Evolutionary conservation across 2,329 filamentous ascomycete species (phyloP), one percentile per base, ranked within the genome.

Genomic region (Colletotrichum lini): DNA sequence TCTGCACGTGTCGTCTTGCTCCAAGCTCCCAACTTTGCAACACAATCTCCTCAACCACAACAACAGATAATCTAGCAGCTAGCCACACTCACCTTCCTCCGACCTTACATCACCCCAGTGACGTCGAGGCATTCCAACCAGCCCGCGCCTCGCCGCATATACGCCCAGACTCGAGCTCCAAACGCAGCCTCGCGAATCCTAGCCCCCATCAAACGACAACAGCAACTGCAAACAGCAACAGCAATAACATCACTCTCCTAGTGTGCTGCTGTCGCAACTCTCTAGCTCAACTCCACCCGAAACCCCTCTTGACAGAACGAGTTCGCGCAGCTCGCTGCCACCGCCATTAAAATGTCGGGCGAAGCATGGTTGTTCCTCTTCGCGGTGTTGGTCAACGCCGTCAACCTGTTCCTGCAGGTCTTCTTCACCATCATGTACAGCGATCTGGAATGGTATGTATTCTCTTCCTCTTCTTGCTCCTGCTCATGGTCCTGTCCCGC

Each of bases 391-490:
- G 97, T 99, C 88, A 99, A 99, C 88, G 96, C 96, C 87, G 95
- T 99, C 91, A 99, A 99, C 89, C 90, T 99, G 80, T 99, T 99
- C 85, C 90, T 99, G 70, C 97, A 99, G 87, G 96, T 99, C 79
- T 99, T 99, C 90, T 99, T 99, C 88, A 99, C 96, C 70, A 99
- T 99, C 82, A 99, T 99, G 97, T 99, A 98, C 87, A 98, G 94
- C 84, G 96, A 99, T 89, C 86, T 99, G 79, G 96, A 99, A 93
- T 99, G 96, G 95, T 97, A 87, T 80, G 94, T 88, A 26, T n/a
- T 38, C 16, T 4, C 4, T 23, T 45, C 23, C 30, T 23, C 42
- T 21, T 4, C 9, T 12, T 40, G n/a, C 44, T 30, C 9, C n/a
- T 13, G 13, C 16, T 50, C 23, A 38, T 38, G 10, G 13, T 30